Base-by-base conservation (phyloP, 441 rosid species). In the Bruguiera hainesii region DNA sequence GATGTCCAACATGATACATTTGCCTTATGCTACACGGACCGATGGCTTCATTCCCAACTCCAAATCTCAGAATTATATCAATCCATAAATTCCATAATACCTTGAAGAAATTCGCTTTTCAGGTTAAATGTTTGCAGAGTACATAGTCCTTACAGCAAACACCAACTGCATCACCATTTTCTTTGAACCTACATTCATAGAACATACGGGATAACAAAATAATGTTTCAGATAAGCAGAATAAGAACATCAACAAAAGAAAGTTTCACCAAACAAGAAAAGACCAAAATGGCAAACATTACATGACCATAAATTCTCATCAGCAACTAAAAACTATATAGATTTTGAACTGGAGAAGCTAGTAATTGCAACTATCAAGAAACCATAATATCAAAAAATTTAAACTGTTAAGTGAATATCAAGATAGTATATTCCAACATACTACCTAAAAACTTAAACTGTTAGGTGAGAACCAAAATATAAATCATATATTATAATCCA, bases 11-110 rank as follows among this genome's bases (percentile, higher is more conserved):
- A 80, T 71, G 56, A 60, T 73, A 78, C 67, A 65, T 75, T 66
- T 76, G 61, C 46, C 37, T 77, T 79, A 76, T n/a, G 37, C 83
- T 77, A 75, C 74, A 64, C 79, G 86, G 86, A 82, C 86, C 86
- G 37, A 69, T 67, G 80, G 86, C 86, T 82, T 80, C 86, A 80
- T 80, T 80, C 83, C 86, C 86, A 33, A 71, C 70, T 60, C 50
- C 79, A 71, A 55, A 66, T 76, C 68, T 48, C 50, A 42, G 16
- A 63, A 65, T 55, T 65, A 65, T 68, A 76, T 77, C 69, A 81
- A 71, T 46, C 56, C 80, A 63, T 35, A 61, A 61, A 50, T 71
- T 71, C 66, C 56, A 37, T 75, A 71, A 64, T 59, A 72, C 72
- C 73, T 64, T 29, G 30, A 65, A 37, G 51, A 5, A 56, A 31